These are phyloP conservation scores for Beauveria varroae DNA, from an alignment of 2,329 filamentous ascomycete genomes.

Conservation along the genomic window DNA sequence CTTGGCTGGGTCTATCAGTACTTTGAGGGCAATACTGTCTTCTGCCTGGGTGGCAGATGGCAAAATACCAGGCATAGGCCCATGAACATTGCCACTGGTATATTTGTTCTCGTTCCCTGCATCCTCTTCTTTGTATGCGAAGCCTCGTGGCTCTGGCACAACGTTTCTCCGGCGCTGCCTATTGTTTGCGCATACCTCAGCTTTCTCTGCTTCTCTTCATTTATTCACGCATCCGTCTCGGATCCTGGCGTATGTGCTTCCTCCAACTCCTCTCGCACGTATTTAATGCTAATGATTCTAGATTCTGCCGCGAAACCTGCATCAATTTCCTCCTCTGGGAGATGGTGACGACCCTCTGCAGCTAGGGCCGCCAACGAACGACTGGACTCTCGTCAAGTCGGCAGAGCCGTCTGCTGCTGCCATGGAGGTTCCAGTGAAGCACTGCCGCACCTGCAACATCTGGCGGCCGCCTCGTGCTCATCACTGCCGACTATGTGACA, in stretches of 20 bases:
- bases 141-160: conserved; percentile 76
- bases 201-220: conserved; percentile 85
- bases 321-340: conserved; percentile 72
- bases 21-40: conserved; percentile 87
- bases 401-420: conserved; percentile 67
- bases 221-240: conserved; percentile 82
- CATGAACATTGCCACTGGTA: conserved; percentile 79
- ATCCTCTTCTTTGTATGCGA: conserved; percentile 81
- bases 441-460: conserved; percentile 95
- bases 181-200: conserved; percentile 88
- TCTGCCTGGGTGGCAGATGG: conserved; percentile 76
- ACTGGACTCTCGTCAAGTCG: conserved; percentile 89
- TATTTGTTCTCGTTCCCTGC: conserved; percentile 71
- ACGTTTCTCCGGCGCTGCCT: conserved; percentile 82
- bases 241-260: conserved; percentile 75
- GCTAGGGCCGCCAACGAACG: conserved; percentile 77
- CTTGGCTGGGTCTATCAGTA: conserved; percentile 74
- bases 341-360: conserved; percentile 74
- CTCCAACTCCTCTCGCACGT: not conserved
- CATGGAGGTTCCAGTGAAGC: conserved; percentile 97
- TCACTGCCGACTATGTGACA: conserved; percentile 94
- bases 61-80: conserved; percentile 84
- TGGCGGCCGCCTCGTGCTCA: conserved; percentile 95
- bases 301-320: conserved; percentile 89
- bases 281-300: conserved; percentile 26